Evolutionary conservation across 805 yeast genomes (phyloP), one percentile per base, ranked within the genome.

Genomic region (Komagataella populi): DNA sequence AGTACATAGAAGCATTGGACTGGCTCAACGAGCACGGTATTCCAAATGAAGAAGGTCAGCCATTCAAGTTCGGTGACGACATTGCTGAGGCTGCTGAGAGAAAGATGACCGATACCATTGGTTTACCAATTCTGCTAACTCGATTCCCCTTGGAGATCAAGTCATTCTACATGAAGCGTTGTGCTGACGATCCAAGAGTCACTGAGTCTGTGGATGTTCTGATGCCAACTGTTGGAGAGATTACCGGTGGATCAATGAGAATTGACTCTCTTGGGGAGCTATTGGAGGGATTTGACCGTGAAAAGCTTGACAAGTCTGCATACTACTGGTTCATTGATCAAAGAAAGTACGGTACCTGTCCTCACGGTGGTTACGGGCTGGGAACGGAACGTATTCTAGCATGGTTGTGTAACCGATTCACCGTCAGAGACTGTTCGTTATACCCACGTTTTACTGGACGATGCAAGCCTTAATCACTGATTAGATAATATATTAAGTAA

Each of bases 1-100:
- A 83, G 60, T 93, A 93, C 72, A 79, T 81, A 53, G 83, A 91
- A 50, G 99, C 99, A 24, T 76, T 93, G 59, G 87, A 83, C 43
- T 93, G 99, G 98, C 82, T 93, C 70, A 87, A 88, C 78, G 97
- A 90, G 70, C 88, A 91, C 70, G 91, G 84, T 51, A 81, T 95
- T 62, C 82, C 83, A 63, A 93, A 91, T 78, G 99, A 93, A 74
- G 96, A 91, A 10, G 97, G 93, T 56, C 85, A 88, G 66, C 72
- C 74, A 59, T 93, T 91, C 83, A 80, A 84, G 70, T 93, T 93
- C 60, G 99, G 99, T 68, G 99, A 93, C 65, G 99, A 93, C 68
- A 93, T 93, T 57, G 97, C 98, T 55, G 99, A 93, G 73, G 99
- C 99, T 52, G 99, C 97, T 54, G 99, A 93, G 78, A 86, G 99